These are phyloP conservation scores for Pseudogymnoascus sp. DNA, from an alignment of 2,329 filamentous ascomycete species.

Conservation along the genomic window DNA sequence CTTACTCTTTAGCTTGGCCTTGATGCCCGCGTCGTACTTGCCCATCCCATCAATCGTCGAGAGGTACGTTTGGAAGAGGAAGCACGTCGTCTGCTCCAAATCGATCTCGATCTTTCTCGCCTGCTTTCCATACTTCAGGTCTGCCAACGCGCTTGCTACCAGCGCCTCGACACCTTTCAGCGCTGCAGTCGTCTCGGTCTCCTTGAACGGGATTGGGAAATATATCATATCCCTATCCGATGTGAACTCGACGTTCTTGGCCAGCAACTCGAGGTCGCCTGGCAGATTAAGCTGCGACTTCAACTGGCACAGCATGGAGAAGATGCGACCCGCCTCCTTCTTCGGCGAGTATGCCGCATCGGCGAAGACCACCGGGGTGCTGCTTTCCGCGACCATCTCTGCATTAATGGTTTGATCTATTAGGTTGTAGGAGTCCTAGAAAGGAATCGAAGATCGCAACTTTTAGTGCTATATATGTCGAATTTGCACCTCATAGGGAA, in stretches of 20 bases:
- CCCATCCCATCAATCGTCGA: slow-evolving; percentile 47
- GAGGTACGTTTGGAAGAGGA: slow-evolving; percentile 52
- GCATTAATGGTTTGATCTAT: background rate
- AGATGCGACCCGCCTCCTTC: slow-evolving; percentile 15
- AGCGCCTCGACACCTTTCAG: slow-evolving; percentile 38
- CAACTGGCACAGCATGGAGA: slow-evolving; percentile 15
- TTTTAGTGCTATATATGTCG: background rate
- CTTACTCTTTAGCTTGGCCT: slow-evolving; percentile 36
- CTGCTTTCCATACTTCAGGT: slow-evolving; percentile 42
- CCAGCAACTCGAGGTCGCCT: slow-evolving; percentile 21
- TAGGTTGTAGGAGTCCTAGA: background rate
- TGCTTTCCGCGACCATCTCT: background rate
- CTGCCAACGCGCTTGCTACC: slow-evolving; percentile 51
- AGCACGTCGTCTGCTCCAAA: slow-evolving; percentile 46
- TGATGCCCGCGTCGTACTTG: slow-evolving; percentile 41
- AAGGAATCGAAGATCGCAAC: background rate
- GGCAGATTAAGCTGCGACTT: slow-evolving; percentile 23
- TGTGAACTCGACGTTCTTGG: slow-evolving; percentile 28
- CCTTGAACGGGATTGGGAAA: slow-evolving; percentile 40
- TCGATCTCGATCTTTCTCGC: slow-evolving; percentile 42
- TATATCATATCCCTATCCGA: slow-evolving; percentile 33
- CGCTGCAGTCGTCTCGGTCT: slow-evolving; percentile 35
- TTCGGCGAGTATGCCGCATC: slow-evolving; percentile 14
- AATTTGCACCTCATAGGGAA: background rate
- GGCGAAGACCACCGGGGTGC: background rate